Base-by-base conservation (phyloP, 495 filamentous ascomycete species). In the Penicillium paxilli region DNA sequence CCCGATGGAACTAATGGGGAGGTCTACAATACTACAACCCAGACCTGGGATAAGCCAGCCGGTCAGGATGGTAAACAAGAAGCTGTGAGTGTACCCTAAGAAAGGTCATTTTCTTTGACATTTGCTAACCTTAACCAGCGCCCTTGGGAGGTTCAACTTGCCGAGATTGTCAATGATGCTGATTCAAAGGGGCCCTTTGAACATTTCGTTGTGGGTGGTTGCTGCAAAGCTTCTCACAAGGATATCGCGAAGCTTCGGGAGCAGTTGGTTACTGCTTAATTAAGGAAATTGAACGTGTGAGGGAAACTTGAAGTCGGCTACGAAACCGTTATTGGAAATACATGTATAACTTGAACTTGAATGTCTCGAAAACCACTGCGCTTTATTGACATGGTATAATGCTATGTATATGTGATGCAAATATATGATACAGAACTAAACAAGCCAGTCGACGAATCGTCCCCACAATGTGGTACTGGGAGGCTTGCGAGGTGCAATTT, bases 1-100 rank as follows among this genome's bases (percentile, higher is more conserved):
- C 86, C 86, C 6, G 86, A 89, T 69, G 85, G 84, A 1, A 86
- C 86, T 14, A 81, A 82, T 33, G 85, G 84, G 3, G 80, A 86
- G 67, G 73, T 81, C 7, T 89, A 89, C 63, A 80, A 89, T 62
- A 81, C 84, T 5, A 65, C 58, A 1, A 84, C 79, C 4, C 79
- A 86, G 65, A 67, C 62, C 52, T 89, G 86, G 85, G 78, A 74
- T 62, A 63, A 67, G 49, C 69, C 69, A 2, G 55, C 32, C 24
- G 32, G 25, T 32, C 17, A 48, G 28, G 42, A 40, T 14, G 47
- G 52, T 6, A 32, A 54, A 38, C 44, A 42, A 16, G 59, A 66
- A 46, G 55, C 46, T 44, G 66, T 68, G 38, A 57, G 68, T 54
- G 17, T 32, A 32, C 3, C 33, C 8, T 25, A 7, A 12, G 4